Percentiles rank a stretch among this genome's conserved stretches.
phyloP scores from a whole-genome alignment of 768 basidiomycete species.

The Suillus subalutaceus region DNA sequence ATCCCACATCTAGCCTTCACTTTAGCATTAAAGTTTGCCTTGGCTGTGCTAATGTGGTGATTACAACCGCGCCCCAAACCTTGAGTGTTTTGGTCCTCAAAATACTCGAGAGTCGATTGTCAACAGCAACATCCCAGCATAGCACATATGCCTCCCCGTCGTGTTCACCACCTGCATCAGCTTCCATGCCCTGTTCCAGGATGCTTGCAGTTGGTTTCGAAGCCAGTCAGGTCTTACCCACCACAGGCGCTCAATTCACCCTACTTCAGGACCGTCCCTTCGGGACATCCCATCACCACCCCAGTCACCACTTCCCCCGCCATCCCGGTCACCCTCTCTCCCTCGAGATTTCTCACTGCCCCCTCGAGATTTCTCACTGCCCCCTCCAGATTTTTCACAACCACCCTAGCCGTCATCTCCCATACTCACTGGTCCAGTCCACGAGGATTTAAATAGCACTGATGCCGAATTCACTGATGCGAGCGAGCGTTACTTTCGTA shows the following conservation, averaged over 20 bases:
- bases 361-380: background rate
- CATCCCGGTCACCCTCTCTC: background rate
- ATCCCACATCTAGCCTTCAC: background rate
- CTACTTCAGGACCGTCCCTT: background rate
- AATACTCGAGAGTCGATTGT: background rate
- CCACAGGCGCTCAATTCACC: background rate
- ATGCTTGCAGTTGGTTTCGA: background rate
- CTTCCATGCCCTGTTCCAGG: background rate
- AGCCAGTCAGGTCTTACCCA: background rate
- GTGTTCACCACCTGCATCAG: background rate
- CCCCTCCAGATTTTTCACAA: background rate
- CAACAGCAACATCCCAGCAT: background rate
- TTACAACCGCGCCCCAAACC: too few relatives aligned
- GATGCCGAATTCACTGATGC: background rate
- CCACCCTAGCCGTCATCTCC: background rate
- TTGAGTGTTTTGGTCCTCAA: too few relatives aligned
- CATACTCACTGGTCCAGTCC: background rate
- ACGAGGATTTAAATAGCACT: background rate
- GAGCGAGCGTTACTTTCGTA: background rate
- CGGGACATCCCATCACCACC: background rate
- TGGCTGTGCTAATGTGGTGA: too few relatives aligned
- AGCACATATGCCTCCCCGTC: background rate
- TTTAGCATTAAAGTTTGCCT: too few relatives aligned
- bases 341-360: background rate
- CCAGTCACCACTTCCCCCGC: too few relatives aligned